Conservation (phyloP, 176 grass and related monocot genomes). For the Avena insularis region DNA sequence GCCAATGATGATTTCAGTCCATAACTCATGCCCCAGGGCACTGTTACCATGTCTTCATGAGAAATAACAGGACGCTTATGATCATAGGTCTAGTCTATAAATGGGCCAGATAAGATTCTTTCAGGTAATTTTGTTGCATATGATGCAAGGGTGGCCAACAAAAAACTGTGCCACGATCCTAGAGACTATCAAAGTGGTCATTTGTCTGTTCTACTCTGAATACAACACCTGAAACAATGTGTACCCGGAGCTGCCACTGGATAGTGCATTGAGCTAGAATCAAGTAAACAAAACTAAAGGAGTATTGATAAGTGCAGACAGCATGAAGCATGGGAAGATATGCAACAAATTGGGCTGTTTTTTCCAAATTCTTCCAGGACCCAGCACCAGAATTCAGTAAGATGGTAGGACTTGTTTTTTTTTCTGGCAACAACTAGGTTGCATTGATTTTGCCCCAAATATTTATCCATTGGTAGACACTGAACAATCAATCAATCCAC, state of each 20-base stretch:
- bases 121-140: conserved; percentile 39
- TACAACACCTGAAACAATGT: conserved; percentile 21
- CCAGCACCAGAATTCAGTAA: not conserved
- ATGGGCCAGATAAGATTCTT: conserved; percentile 24
- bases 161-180: conserved; percentile 6
- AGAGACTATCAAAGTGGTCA: conserved; percentile 27
- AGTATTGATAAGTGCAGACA: not conserved
- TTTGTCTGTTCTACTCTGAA: conserved; percentile 37
- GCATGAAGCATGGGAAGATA: not conserved
- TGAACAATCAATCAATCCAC: too few species aligned
- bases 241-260: not conserved
- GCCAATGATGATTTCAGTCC: not conserved
- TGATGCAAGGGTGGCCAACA: conserved; percentile 32
- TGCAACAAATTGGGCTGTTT: not conserved
- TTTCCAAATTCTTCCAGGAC: not conserved
- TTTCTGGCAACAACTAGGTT: not conserved
- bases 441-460: not conserved
- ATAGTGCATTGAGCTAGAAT: not conserved
- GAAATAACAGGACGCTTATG: conserved; percentile 23
- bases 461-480: not conserved
- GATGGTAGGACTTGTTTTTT: not conserved
- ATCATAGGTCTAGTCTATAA: not conserved
- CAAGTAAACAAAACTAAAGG: not conserved
- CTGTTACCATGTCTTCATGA: conserved; percentile 23
- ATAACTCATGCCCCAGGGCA: conserved; percentile 4